phyloP scores from a whole-genome alignment of 202 grass and related monocot genomes.

The Digitaria exilis region DNA sequence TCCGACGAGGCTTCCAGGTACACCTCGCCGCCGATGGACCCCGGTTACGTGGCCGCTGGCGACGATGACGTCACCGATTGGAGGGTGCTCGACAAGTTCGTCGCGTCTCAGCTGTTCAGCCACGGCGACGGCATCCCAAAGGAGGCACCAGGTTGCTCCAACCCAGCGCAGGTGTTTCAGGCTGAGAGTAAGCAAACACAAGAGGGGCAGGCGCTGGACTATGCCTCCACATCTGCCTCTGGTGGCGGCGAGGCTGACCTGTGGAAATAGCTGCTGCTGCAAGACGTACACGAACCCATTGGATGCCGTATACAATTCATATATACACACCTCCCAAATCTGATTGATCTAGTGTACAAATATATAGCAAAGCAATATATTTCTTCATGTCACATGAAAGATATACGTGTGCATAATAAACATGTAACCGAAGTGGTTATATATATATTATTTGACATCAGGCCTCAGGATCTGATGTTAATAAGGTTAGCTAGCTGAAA shows the following conservation, averaged over 20 bases:
- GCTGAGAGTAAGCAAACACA: conserved; percentile 38
- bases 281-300: conserved; percentile 30
- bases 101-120: conserved; percentile 84
- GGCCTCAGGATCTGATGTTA: conserved; percentile 45
- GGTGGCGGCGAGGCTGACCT: conserved; percentile 38
- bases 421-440: conserved; percentile 66
- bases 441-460: conserved; percentile 49
- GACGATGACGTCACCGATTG: conserved; percentile 61
- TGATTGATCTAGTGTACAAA: conserved; percentile 64
- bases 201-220: conserved; percentile 44
- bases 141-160: conserved; percentile 46
- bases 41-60: conserved; percentile 18
- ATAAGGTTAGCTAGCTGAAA: conserved; percentile 75
- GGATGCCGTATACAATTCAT: conserved; percentile 34
- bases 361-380: conserved; percentile 47
- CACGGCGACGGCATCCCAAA: conserved; percentile 45
- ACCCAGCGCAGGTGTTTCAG: conserved; percentile 36
- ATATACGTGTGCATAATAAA: conserved; percentile 55
- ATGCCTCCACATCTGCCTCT: conserved; percentile 57
- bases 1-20: conserved; percentile 38
- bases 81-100: conserved; percentile 84
- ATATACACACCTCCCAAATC: conserved; percentile 15
- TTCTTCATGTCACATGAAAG: conserved; percentile 32
- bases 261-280: conserved; percentile 58
- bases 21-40: not conserved